Conservation (phyloP, 495 filamentous ascomycete species). For the Hypoxylon fuscum region DNA sequence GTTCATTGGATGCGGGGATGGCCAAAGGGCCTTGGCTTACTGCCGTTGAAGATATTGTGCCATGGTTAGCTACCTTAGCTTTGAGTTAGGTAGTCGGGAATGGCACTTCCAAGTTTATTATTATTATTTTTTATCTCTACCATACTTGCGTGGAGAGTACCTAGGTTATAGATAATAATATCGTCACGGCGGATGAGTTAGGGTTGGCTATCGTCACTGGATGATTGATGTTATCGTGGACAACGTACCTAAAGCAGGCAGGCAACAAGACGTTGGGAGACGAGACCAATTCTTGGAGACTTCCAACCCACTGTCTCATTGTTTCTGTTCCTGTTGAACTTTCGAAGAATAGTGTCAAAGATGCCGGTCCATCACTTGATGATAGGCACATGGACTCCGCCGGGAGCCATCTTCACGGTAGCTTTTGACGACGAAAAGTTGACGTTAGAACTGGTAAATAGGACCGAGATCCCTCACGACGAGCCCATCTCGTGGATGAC, state of each 20-base stretch:
- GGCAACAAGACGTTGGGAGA: slow-evolving; percentile 22
- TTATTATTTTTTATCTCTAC: background rate
- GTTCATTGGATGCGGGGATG: slow-evolving; percentile 34
- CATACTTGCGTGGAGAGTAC: background rate
- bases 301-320: background rate
- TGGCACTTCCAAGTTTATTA: slow-evolving; percentile 5
- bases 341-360: slow-evolving; percentile 25
- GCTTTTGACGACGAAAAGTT: slow-evolving; percentile 81
- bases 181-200: background rate
- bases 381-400: slow-evolving; percentile 85
- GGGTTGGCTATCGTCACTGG: background rate
- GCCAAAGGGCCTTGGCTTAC: slow-evolving; percentile 14
- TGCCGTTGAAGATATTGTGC: slow-evolving; percentile 5
- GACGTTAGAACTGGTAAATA: slow-evolving; percentile 75
- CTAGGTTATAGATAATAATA: slow-evolving; percentile 4
- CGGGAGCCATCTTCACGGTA: slow-evolving; percentile 85
- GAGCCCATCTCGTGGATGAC: slow-evolving; percentile 93
- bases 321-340: background rate
- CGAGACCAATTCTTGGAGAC: slow-evolving; percentile 17
- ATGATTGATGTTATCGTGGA: slow-evolving; percentile 5
- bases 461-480: slow-evolving; percentile 78
- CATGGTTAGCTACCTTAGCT: too few species aligned
- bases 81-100: background rate
- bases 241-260: too few species aligned
- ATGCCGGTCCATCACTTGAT: slow-evolving; percentile 83